Evolutionary conservation across 1,284 basidiomycete species (phyloP).

Genomic region (Cryptococcus maquisensis): DNA sequence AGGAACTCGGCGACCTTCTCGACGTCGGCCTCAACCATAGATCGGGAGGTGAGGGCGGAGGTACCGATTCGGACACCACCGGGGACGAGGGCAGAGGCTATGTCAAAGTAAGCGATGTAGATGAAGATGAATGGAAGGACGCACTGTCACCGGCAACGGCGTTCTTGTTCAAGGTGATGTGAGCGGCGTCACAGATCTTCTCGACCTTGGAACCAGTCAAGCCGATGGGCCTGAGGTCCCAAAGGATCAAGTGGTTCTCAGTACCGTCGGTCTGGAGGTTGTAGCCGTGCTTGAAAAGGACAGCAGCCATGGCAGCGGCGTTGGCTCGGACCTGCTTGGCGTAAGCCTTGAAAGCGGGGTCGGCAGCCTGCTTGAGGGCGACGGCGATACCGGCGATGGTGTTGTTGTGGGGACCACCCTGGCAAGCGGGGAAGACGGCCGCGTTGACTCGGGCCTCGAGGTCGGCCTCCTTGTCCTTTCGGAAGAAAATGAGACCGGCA

Average conservation of each 20-base stretch:
- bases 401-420: slow-evolving; percentile 99
- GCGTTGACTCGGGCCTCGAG: slow-evolving; percentile 96
- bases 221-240: slow-evolving; percentile 93
- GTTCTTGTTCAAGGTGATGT: slow-evolving; percentile 93
- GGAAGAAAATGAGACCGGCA: slow-evolving; percentile 98
- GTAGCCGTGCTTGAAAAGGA: slow-evolving; percentile 76
- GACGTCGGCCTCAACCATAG: slow-evolving; percentile 86
- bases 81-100: slow-evolving; percentile 84
- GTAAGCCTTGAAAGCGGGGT: slow-evolving; percentile 88
- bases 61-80: slow-evolving; percentile 97
- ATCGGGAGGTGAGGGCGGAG: slow-evolving; percentile 87
- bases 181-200: slow-evolving; percentile 95
- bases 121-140: not conserved
- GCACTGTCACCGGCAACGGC: slow-evolving; percentile 84
- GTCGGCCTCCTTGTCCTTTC: slow-evolving; percentile 79
- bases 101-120: not conserved
- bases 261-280: slow-evolving; percentile 95
- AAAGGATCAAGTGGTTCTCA: slow-evolving; percentile 96
- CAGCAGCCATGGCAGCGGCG: slow-evolving; percentile 67
- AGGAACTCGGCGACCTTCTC: slow-evolving; percentile 82
- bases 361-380: slow-evolving; percentile 86
- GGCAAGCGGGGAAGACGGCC: slow-evolving; percentile 99
- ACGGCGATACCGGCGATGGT: slow-evolving; percentile 96
- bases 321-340: slow-evolving; percentile 93
- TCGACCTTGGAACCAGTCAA: slow-evolving; percentile 97